A percentile compares a stretch with the other conserved stretches of the same genome.
Evolutionary conservation across 176 grass and related monocot genomes (phyloP).

Genomic region (Lolium perenne): DNA sequence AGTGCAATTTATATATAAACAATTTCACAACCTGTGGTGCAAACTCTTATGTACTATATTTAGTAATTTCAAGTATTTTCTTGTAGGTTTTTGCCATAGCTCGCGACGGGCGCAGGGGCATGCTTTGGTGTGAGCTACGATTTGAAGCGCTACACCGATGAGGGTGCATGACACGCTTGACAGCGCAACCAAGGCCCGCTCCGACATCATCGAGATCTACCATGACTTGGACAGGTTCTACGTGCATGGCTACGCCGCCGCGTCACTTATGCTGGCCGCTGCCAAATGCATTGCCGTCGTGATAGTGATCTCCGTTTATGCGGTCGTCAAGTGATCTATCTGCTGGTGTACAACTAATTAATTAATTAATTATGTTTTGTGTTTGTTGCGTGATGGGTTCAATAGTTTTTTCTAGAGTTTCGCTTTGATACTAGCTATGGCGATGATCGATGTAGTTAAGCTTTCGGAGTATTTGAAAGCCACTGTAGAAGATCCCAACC

Average conservation of each 20-base stretch:
- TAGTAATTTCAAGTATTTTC: not conserved
- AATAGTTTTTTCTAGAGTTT: not conserved
- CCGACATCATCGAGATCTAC: not conserved
- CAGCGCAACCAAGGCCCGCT: not conserved
- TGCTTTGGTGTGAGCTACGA: constrained; percentile 29
- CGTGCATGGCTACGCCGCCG: not conserved
- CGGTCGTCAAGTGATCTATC: constrained; percentile 16
- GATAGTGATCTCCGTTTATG: constrained; percentile 16
- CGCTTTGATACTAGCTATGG: not conserved
- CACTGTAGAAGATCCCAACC: not conserved
- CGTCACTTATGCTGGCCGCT: constrained; percentile 21
- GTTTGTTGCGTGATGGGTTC: too few species aligned
- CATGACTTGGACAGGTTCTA: constrained; percentile 6
- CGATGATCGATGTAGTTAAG: not conserved
- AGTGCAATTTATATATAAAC: not conserved
- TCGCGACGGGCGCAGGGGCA: not conserved
- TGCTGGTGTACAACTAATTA: not conserved
- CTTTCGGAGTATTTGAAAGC: not conserved
- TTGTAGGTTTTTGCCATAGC: constrained; percentile 1
- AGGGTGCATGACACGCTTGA: not conserved
- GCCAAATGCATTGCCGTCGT: not conserved
- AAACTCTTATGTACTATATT: not conserved
- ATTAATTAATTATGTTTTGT: not conserved
- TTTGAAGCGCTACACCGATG: not conserved
- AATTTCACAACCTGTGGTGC: not conserved